Conservation (phyloP, 2,329 filamentous ascomycete species). For the Magnaporthiopsis rhizophila region DNA sequence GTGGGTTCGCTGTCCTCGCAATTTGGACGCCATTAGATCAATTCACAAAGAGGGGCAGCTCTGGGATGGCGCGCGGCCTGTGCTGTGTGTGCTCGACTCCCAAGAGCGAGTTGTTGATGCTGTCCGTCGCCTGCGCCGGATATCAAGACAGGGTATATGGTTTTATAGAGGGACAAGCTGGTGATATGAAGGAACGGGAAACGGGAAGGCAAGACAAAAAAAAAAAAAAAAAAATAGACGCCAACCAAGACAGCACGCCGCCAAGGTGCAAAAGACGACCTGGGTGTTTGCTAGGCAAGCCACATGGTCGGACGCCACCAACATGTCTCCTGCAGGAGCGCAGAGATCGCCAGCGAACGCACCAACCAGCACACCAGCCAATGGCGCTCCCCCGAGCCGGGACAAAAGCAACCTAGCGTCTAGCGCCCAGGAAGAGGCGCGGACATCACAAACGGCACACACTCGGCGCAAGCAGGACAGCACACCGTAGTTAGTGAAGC, state of each 20-base stretch:
- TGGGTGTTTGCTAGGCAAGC: neutral
- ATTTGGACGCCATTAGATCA: conserved; percentile 4
- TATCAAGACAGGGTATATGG: neutral
- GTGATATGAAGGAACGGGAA: neutral
- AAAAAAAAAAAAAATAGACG: neutral
- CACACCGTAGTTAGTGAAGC: neutral
- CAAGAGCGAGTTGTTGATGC: neutral
- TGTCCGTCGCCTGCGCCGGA: neutral
- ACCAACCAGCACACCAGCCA: neutral
- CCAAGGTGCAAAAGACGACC: neutral
- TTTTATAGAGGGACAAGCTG: neutral
- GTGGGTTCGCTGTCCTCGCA: conserved; percentile 1
- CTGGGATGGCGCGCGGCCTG: neutral
- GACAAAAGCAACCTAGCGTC: neutral
- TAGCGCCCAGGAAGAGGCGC: neutral
- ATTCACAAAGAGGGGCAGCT: neutral
- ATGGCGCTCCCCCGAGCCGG: neutral
- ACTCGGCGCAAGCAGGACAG: neutral
- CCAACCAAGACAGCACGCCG: neutral
- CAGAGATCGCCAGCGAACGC: neutral
- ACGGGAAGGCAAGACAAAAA: neutral
- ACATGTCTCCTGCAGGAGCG: neutral
- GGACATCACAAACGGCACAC: neutral
- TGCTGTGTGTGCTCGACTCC: neutral
- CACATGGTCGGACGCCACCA: neutral